These are phyloP conservation scores for Tylopilus subfusipes DNA, from an alignment of 768 basidiomycete species.

Conservation along the genomic window DNA sequence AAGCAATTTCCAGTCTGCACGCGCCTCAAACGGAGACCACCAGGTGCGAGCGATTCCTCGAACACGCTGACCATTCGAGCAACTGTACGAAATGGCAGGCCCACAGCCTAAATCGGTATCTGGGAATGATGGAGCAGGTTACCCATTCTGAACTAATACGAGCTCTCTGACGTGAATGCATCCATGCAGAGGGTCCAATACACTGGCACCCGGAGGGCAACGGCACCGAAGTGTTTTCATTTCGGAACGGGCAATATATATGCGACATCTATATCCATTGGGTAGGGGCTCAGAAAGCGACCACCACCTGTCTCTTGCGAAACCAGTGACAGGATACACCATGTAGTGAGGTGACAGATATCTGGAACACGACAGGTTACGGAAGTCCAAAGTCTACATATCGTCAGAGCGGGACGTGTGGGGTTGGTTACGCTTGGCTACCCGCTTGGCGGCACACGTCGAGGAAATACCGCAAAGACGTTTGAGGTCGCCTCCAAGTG, in stretches of 20 bases:
- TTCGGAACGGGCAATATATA: slow-evolving; percentile 10
- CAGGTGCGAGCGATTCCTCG: background rate
- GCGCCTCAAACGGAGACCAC: background rate
- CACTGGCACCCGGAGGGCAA: background rate
- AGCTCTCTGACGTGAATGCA: background rate
- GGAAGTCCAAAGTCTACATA: background rate
- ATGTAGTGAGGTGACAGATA: background rate
- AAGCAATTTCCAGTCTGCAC: background rate
- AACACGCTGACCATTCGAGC: too few relatives aligned
- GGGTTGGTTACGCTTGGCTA: background rate
- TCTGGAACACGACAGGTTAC: background rate
- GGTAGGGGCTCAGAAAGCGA: background rate
- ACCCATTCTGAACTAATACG: background rate
- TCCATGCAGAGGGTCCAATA: background rate
- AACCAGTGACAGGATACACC: background rate
- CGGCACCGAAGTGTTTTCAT: slow-evolving; percentile 13
- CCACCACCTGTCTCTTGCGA: background rate
- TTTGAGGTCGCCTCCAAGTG: background rate
- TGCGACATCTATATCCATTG: background rate
- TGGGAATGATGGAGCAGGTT: background rate
- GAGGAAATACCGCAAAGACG: background rate
- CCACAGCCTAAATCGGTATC: background rate
- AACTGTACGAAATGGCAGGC: background rate
- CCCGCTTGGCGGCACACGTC: background rate
- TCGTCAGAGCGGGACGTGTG: background rate